These are phyloP conservation scores for Monilinia fructicola DNA, from an alignment of 2,329 filamentous ascomycete genomes.

Conservation along the genomic window DNA sequence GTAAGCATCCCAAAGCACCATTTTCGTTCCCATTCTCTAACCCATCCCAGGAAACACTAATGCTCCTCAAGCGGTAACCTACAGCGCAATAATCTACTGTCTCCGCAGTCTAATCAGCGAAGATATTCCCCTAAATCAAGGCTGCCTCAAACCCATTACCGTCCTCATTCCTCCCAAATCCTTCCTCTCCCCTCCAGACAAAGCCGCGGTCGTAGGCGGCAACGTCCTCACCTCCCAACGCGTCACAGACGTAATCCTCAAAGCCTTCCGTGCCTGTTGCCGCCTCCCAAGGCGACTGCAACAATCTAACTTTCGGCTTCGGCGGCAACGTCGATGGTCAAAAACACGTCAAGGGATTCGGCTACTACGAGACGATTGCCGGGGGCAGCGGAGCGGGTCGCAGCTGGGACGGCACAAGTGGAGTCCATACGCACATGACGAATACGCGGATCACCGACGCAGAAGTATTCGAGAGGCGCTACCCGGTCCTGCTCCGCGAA, in stretches of 20 bases:
- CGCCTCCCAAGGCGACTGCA: slow-evolving; percentile 76
- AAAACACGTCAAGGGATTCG: slow-evolving; percentile 70
- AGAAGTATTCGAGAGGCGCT: slow-evolving; percentile 74
- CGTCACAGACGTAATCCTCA: slow-evolving; percentile 79
- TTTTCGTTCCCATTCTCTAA: slow-evolving; percentile 5
- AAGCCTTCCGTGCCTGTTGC: slow-evolving; percentile 76
- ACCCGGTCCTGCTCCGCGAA: slow-evolving; percentile 69
- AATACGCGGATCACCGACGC: slow-evolving; percentile 81
- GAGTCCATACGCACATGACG: slow-evolving; percentile 80
- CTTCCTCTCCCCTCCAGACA: slow-evolving; percentile 72
- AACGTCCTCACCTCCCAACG: slow-evolving; percentile 80
- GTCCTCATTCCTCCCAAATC: slow-evolving; percentile 70
- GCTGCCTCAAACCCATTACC: slow-evolving; percentile 74
- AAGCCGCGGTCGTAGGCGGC: slow-evolving; percentile 78
- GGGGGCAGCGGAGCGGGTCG: slow-evolving; percentile 74
- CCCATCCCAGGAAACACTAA: slow-evolving; percentile 63
- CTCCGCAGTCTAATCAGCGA: slow-evolving; percentile 76
- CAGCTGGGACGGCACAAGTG: slow-evolving; percentile 68
- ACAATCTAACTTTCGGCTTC: slow-evolving; percentile 83
- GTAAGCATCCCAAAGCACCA: slow-evolving; percentile 41
- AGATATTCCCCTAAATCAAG: slow-evolving; percentile 85
- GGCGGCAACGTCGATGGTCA: slow-evolving; percentile 62
- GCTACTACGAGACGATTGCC: slow-evolving; percentile 84
- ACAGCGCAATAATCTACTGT: slow-evolving; percentile 83
- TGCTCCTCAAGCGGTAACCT: slow-evolving; percentile 77